Base-by-base conservation (phyloP, 176 grass and related monocot genomes). In the Alloteropsis semialata region DNA sequence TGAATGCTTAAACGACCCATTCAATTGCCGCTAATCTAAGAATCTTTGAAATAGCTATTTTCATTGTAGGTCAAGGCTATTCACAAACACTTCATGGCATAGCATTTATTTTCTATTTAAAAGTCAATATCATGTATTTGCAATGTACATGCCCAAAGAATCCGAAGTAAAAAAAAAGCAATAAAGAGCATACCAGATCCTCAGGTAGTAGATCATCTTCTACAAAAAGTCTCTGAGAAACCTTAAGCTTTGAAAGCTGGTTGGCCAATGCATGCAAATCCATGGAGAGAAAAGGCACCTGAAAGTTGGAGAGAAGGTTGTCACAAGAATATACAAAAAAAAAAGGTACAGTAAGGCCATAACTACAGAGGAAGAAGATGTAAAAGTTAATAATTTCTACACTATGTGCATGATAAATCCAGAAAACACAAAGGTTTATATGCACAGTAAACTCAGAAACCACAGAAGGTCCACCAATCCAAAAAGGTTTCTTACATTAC, bases 201-300 rank as follows among this genome's bases (percentile, higher is more conserved):
- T 87, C 89, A 54, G 69, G 54, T 25, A 96, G 89, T 62, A 96
- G 83, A 86, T 91, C 82, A 55, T 89, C 87, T 85, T 96, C 96
- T 43, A 98, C 30, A 53, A 96, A 98, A 77, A 96, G 93, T 78
- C 96, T 93, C 72, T 92, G 82, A 22, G 79, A 92, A 43, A 88
- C 83, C 68, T 87, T 96, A 72, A 95, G 51, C 83, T 92, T 98
- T 12, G 91, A 93, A 55, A 98, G 93, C 33, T 93, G 85, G 44
- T 61, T 76, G 22, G 91, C 91, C 79, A 98, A 80, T 83, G 91
- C 89, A 77, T 92, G 53, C 53, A 98, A 86, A 89, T 98, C 96
- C 85, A 95, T 91, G 58, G 82, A 95, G 43, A 98, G 87, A 88
- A 95, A 98, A 74, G 96, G 88, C 11, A 93, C 96, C 96, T 98